A percentile compares a stretch with the other conserved stretches of the same genome.
These are phyloP conservation scores for Globisporangium polare DNA, from an alignment of 352 stramenopile genomes.

Conservation along the genomic window DNA sequence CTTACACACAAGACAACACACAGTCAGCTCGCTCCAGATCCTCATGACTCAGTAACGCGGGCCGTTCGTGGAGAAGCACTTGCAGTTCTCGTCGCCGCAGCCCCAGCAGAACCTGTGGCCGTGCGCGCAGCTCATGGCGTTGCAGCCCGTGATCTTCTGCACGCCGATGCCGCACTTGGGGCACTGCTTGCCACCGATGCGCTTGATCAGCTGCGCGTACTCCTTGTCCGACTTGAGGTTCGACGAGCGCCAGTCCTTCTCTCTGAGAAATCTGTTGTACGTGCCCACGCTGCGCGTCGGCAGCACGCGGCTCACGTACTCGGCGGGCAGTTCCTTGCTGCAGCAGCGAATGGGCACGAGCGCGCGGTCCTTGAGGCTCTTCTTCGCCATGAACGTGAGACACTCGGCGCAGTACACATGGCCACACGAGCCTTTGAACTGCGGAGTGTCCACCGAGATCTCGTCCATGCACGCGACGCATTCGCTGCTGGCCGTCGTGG, in stretches of 20 bases:
- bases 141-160: conserved; percentile 46
- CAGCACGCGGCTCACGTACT: conserved; percentile 56
- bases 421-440: conserved; percentile 27
- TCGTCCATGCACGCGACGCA: conserved; percentile 10
- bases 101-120: conserved; percentile 61
- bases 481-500: neutral
- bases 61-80: neutral
- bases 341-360: conserved; percentile 58
- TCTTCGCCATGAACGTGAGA: conserved; percentile 44
- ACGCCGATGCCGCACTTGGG: conserved; percentile 68
- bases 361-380: conserved; percentile 43
- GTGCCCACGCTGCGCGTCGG: conserved; percentile 17
- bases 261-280: conserved; percentile 57
- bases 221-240: conserved; percentile 58
- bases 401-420: conserved; percentile 65
- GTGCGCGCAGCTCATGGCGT: conserved; percentile 52
- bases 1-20: neutral
- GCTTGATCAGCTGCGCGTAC: conserved; percentile 39
- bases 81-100: conserved; percentile 37
- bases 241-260: conserved; percentile 39
- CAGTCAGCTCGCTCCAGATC: neutral
- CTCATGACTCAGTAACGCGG: neutral
- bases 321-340: conserved; percentile 56
- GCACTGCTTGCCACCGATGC: conserved; percentile 45
- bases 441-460: neutral